Evolutionary conservation across 495 filamentous ascomycete genomes (phyloP), one percentile per base, ranked within the genome.

Genomic region (Oidiodendron maius): DNA sequence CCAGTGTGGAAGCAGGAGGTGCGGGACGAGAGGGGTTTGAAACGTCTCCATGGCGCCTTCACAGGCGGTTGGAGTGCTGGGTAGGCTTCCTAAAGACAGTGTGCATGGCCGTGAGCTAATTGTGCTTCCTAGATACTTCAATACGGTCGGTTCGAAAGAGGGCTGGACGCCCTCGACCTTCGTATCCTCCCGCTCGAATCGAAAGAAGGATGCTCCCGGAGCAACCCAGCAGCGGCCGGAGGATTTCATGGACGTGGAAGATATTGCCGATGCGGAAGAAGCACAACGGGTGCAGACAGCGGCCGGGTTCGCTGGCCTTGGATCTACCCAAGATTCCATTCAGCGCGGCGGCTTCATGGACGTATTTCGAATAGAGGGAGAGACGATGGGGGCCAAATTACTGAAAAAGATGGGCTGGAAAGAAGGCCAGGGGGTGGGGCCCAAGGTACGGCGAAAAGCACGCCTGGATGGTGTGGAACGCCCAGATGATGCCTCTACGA

Each of bases 221-320:
- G 15, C 64, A 0, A 17, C 55, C 10, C 70, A 81, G 56, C 81
- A 87, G 61, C 81, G 81, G 24, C 75, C 82, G 8, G 91, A 97
- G 57, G 93, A 98, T 61, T 97, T 89, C 52, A 98, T 98, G 93
- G 93, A 98, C 53, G 94, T 95, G 52, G 94, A 98, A 66, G 93
- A 98, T 66, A 68, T 95, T 10, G 84, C 86, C 10, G 91, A 96
- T 55, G 84, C 83, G 2, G 90, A 83, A 43, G 91, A 96, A 64
- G 74, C 82, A 2, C 75, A 76, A 53, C 75, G 72, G 39, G 62
- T 97, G 24, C 79, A 91, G 56, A 95, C 85, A 0, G 69, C 78
- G 1, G 68, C 78, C 23, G 76, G 71, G 0, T 96, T 91, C 62
- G 74, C 88, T 6, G 87, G 86, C 0, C 71, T 96, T 15, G 93